A percentile compares a stretch with the other conserved stretches of the same genome.
Conservation (phyloP, 2,329 filamentous ascomycete genomes). For the Clarireedia monteithiana region DNA sequence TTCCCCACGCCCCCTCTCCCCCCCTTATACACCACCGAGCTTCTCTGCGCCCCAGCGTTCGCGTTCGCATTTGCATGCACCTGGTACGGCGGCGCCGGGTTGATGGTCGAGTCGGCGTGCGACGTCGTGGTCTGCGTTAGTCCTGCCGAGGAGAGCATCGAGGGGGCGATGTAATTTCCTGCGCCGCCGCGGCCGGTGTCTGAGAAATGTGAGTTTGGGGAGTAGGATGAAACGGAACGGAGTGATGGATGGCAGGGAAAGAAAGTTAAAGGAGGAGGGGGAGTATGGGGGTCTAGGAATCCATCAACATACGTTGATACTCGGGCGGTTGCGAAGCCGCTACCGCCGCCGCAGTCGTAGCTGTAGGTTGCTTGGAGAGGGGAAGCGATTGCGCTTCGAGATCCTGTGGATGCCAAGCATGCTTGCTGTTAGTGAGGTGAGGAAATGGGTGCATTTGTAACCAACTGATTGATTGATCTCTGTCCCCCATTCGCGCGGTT, state of each 20-base stretch:
- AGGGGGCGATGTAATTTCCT: slow-evolving; percentile 45
- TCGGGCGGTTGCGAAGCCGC: slow-evolving; percentile 15
- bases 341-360: slow-evolving; percentile 21
- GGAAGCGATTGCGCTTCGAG: slow-evolving; percentile 27
- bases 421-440: not conserved
- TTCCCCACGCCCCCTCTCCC: slow-evolving; percentile 54
- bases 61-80: not conserved
- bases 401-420: slow-evolving; percentile 24
- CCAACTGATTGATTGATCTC: no score
- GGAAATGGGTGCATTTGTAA: no score
- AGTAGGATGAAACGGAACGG: not conserved
- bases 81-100: slow-evolving; percentile 1
- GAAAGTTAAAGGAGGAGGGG: not conserved
- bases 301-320: slow-evolving; percentile 28
- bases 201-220: not conserved
- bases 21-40: slow-evolving; percentile 12
- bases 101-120: slow-evolving; percentile 4
- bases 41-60: slow-evolving; percentile 6
- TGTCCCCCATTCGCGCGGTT: not conserved
- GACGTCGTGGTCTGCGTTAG: slow-evolving; percentile 11
- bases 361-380: slow-evolving; percentile 9
- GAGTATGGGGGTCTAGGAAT: not conserved
- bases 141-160: slow-evolving; percentile 13
- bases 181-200: slow-evolving; percentile 50
- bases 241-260: no score